Evolutionary conservation across 177 flowering plant genomes (phyloP).

Genomic region (Vitis hybrid): DNA sequence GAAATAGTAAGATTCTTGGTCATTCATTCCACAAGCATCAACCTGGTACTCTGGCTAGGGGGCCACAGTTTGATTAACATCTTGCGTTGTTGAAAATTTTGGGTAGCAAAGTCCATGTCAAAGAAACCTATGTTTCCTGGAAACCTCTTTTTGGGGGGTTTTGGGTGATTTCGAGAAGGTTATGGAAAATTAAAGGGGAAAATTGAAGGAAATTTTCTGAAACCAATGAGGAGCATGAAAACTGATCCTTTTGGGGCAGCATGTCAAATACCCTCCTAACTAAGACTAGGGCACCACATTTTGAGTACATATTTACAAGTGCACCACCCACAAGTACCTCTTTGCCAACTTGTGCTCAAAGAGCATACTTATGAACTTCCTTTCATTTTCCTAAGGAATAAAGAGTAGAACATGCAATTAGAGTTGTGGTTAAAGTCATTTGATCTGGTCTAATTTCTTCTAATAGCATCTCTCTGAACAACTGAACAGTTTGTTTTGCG

Average conservation of each 20-base stretch:
- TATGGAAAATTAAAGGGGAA: background rate
- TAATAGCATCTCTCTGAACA: conserved; percentile 56
- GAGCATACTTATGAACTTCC: conserved; percentile 66
- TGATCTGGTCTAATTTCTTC: conserved; percentile 45
- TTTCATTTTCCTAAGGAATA: conserved; percentile 43
- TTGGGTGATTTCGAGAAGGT: background rate
- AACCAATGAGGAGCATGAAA: conserved; percentile 62
- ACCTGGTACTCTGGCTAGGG: no score
- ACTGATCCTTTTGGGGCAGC: conserved; percentile 52
- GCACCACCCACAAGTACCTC: conserved; percentile 39
- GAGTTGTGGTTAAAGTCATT: conserved; percentile 38
- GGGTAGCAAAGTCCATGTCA: conserved; percentile 9
- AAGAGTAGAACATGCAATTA: conserved; percentile 53
- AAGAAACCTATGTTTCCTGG: conserved; percentile 1
- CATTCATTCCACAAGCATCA: no score
- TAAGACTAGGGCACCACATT: conserved; percentile 43
- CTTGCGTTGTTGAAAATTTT: no score
- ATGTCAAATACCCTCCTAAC: conserved; percentile 49
- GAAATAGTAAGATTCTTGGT: no score
- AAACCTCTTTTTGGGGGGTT: background rate
- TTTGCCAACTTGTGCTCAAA: conserved; percentile 41
- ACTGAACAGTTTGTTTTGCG: conserved; percentile 40
- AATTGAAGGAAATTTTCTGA: conserved; percentile 47
- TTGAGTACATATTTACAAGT: conserved; percentile 70
- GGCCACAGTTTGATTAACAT: no score